phyloP scores from a whole-genome alignment of 2,329 filamentous ascomycete genomes.

The Myriangium duriaei region DNA sequence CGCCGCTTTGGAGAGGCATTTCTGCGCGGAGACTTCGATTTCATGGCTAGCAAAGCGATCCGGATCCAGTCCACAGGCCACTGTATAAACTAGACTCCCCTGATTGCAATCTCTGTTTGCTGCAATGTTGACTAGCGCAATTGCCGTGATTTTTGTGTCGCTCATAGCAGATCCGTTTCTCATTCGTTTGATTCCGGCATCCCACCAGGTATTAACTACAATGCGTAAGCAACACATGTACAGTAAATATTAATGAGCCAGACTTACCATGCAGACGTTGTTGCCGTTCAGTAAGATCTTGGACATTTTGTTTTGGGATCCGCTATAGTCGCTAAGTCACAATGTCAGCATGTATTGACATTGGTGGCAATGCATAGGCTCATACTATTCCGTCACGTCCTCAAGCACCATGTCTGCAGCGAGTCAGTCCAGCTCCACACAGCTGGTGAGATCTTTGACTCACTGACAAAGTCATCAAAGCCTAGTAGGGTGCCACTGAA shows the following conservation, averaged over 20 bases:
- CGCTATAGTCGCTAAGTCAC: conserved; percentile 60
- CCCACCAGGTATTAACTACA: conserved; percentile 18
- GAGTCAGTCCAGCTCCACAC: conserved; percentile 6
- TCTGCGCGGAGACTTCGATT: too few species aligned
- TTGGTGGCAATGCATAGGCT: conserved; percentile 32
- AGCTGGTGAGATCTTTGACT: conserved; percentile 35
- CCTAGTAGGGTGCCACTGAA: conserved; percentile 90
- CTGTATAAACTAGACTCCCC: too few species aligned
- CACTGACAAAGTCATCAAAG: conserved; percentile 99
- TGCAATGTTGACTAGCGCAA: too few species aligned
- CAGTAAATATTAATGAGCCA: too few species aligned
- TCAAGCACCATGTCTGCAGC: conserved; percentile 87
- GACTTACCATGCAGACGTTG: conserved; percentile 93
- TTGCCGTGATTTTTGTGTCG: background rate
- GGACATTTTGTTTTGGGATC: conserved; percentile 73
- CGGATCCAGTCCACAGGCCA: too few species aligned
- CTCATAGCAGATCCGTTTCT: background rate
- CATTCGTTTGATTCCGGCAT: conserved; percentile 16
- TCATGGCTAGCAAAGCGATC: too few species aligned
- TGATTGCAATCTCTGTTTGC: too few species aligned
- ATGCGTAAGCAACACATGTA: conserved; percentile 3
- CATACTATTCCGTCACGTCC: conserved; percentile 83
- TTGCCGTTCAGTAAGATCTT: conserved; percentile 97
- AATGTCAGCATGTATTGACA: conserved; percentile 3
- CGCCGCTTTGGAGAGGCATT: too few species aligned